phyloP scores from a whole-genome alignment of 305 asterid species.

The Euphrasia arctica region DNA sequence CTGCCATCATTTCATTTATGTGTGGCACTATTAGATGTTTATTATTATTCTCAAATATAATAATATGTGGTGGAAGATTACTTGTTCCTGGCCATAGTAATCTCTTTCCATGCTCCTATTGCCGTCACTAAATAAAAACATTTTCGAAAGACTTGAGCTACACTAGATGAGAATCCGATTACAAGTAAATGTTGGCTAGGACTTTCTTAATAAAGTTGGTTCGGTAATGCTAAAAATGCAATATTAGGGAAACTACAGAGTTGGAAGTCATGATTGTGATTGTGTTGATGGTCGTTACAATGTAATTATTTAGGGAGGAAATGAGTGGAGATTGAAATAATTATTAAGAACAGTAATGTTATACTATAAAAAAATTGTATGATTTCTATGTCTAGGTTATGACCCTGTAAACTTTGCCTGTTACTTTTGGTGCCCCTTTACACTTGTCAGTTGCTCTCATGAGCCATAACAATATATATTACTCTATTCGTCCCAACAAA shows the following conservation, averaged over 20 bases:
- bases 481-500: too few species aligned
- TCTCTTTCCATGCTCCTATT: neutral
- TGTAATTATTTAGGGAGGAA: neutral
- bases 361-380: neutral
- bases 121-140: neutral
- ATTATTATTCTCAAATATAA: neutral
- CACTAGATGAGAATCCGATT: neutral
- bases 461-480: neutral
- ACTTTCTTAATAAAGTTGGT: neutral
- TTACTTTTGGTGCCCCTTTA: neutral
- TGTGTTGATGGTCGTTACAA: neutral
- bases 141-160: neutral
- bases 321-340: neutral
- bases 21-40: slow-evolving; percentile 3
- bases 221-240: neutral
- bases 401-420: neutral
- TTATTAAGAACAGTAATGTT: neutral
- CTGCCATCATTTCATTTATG: slow-evolving; percentile 5
- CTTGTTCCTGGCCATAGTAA: neutral
- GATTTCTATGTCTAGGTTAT: slow-evolving; percentile 1
- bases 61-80: neutral
- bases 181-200: neutral
- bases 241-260: neutral
- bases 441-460: slow-evolving; percentile 4
- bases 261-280: neutral